Percentiles rank a stretch among this genome's conserved stretches.
Evolutionary conservation across 441 rosid genomes (phyloP).

Genomic region (Syzygium malaccense): DNA sequence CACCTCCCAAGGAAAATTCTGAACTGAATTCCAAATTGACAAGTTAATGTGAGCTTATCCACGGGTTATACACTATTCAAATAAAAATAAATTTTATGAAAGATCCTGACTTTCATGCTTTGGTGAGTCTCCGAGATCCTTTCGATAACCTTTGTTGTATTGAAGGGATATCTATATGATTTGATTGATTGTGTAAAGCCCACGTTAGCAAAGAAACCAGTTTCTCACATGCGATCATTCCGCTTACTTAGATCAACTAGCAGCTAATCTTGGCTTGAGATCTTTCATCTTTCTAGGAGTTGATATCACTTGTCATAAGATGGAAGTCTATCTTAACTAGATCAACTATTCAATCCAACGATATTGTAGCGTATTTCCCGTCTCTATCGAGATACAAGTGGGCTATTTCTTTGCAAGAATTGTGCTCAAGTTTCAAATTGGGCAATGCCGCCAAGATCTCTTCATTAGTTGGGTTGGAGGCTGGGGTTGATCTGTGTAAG

Average conservation of each 20-base stretch:
- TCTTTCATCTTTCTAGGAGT: not conserved
- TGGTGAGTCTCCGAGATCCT: not conserved
- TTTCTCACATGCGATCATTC: not conserved
- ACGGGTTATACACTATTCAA: not conserved
- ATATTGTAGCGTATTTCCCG: not conserved
- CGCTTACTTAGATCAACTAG: not conserved
- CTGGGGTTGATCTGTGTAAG: not conserved
- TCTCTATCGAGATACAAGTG: not conserved
- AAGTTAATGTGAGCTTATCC: not conserved
- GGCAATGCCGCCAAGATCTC: accelerated
- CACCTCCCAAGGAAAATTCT: too few species aligned
- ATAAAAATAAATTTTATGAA: too few species aligned
- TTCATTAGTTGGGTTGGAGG: not conserved
- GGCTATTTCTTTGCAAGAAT: not conserved
- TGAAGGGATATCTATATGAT: too few species aligned
- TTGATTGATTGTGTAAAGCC: not conserved
- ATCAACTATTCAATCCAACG: not conserved
- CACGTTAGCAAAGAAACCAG: too few species aligned
- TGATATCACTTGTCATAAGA: not conserved
- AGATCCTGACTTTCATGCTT: not conserved
- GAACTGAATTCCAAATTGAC: not conserved
- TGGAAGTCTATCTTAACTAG: not conserved
- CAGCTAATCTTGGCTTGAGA: not conserved
- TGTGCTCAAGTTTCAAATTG: not conserved
- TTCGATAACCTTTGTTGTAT: not conserved